Base-by-base conservation (phyloP, 805 yeast species). In the Suhomyces sp. region DNA sequence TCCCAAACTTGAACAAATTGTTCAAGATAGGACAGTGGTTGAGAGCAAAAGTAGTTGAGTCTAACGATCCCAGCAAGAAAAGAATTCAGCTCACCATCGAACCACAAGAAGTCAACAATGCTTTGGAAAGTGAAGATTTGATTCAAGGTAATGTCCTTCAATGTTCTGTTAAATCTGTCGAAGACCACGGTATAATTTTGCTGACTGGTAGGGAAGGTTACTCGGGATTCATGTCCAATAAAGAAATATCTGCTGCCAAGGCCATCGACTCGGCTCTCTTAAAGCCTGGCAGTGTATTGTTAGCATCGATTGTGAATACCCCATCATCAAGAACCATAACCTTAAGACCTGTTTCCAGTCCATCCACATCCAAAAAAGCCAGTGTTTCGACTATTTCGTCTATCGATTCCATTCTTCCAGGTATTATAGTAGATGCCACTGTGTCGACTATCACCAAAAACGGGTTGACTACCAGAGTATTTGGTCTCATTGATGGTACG, bases 161-260 rank as follows among this genome's bases (percentile, higher is more conserved):
- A 69, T 92, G 84, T 21, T 76, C 89, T 2, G 83, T 94, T 20
- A 79, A 77, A 55, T 86, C 96, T 45, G 70, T 89, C 21, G 98
- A 94, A 76, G 99, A 94, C 66, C 97, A 90, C 66, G 99, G 99
- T 70, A 80, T 84, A 21, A 81, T 89, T 51, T 70, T 93, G 43
- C 86, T 85, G 59, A 67, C 87, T 39, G 97, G 97, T 31, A 61
- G 55, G 41, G 67, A 67, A 7, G 80, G 77, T 5, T 52, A 79
- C 7, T 72, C 82, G 25, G 97, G 96, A 1, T 92, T 93, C 67
- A 73, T 92, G 46, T 79, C 96, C 1, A 84, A 81, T 57, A 86
- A 85, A 57, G 93, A 86, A 52, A 68, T 87, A 47, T 65, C 67
- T 37, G 61, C 65, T 35, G 74, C 77, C 13, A 72, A 64, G 4